These are phyloP conservation scores for Hsuehochloa calcarea DNA, from an alignment of 176 grass and related monocot species.

Conservation along the genomic window DNA sequence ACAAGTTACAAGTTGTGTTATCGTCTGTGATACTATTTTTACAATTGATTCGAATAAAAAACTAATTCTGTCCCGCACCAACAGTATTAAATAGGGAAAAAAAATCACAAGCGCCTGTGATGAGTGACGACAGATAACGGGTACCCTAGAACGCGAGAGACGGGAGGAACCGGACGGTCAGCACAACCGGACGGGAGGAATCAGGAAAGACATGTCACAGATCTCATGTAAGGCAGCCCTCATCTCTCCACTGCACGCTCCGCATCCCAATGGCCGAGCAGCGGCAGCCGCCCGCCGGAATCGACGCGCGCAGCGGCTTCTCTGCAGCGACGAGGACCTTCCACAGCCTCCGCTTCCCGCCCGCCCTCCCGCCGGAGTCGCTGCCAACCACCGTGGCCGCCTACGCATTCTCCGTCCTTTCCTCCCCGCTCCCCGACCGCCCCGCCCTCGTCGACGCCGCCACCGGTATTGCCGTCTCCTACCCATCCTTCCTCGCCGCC, in stretches of 20 bases:
- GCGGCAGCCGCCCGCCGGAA: background rate
- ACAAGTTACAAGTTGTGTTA: too few species aligned
- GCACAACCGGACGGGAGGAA: too few species aligned
- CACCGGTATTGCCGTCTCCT: constrained; percentile 56
- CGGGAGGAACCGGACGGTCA: too few species aligned
- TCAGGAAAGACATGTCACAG: too few species aligned
- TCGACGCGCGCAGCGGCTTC: constrained; percentile 58
- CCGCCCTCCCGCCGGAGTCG: constrained; percentile 36
- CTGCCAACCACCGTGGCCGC: constrained; percentile 49
- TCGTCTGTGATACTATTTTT: too few species aligned
- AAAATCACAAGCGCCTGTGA: too few species aligned
- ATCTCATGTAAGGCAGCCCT: too few species aligned
- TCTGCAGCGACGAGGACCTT: constrained; percentile 48
- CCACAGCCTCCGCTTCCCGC: constrained; percentile 52
- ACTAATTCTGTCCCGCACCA: too few species aligned
- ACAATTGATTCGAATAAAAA: too few species aligned
- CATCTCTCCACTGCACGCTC: background rate
- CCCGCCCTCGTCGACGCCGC: constrained; percentile 51
- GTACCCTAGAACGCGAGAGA: too few species aligned
- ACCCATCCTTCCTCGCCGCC: constrained; percentile 51
- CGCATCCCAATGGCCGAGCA: constrained; percentile 3
- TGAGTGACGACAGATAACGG: too few species aligned
- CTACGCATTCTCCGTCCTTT: constrained; percentile 49
- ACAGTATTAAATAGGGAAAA: too few species aligned
- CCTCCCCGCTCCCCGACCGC: constrained; percentile 41